Evolutionary conservation across 805 yeast genomes (phyloP), one percentile per base, ranked within the genome.

Genomic region (Yamadazyma akitaensis): DNA sequence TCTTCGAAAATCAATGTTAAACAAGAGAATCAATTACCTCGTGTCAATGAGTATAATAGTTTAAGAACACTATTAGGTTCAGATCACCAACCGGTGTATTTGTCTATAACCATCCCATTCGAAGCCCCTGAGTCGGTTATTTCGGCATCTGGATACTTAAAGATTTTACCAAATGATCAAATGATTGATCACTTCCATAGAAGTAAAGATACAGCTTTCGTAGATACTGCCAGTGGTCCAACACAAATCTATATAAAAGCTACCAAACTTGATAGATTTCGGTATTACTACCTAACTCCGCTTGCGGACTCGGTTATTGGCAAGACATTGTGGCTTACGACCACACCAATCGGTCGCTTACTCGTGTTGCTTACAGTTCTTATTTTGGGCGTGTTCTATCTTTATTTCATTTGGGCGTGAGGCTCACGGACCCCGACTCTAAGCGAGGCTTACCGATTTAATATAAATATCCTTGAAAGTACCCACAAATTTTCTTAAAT

Each of bases 81-180:
- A 0, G 97, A 90, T 62, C 97, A 90, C 63, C 78, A 79, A 40
- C 96, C 97, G 0, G 96, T 90, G 1, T 77, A 63, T 51, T 62
- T 88, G 32, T 62, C 63, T 6, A 60, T 84, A 1, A 57, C 65
- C 0, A 67, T 82, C 2, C 84, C 87, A 1, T 50, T 57, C n/a
- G 43, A 51, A 3, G 56, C 75, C 0, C 76, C 83, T 0, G 52
- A 55, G 14, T 52, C 64, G 5, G 59, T 67, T 9, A 54, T 67
- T 0, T 53, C 67, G 9, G 47, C 56, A 1, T 33, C 53, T 7
- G 73, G 73, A 7, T 66, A 61, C 49, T 53, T 67, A 43, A 64
- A 65, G 46, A 53, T 64, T 3, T 43, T 61, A 13, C 64, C 67
- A 2, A 50, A 47, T n/a, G 53, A 54, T 45, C 52, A 48, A 36